Evolutionary conservation across 2,329 filamentous ascomycete genomes (phyloP).

Genomic region (Monosporascus sp.): DNA sequence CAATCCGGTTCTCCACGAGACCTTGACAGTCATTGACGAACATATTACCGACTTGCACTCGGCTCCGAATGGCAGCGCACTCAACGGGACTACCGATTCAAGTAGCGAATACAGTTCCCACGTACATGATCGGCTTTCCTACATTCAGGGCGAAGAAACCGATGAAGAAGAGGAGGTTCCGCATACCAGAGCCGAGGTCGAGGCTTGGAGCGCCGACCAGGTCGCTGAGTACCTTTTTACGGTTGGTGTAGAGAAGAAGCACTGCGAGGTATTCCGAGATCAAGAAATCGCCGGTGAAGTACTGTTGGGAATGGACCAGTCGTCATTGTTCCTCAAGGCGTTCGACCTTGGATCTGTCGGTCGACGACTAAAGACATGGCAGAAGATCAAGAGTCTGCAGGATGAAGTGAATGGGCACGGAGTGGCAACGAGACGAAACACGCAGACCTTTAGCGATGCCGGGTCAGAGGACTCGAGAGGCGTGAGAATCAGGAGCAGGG

Average conservation of each 20-base stretch:
- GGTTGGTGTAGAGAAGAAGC: constrained; percentile 76
- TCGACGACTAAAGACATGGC: constrained; percentile 86
- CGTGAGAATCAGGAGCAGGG: constrained; percentile 45
- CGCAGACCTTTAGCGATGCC: constrained; percentile 53
- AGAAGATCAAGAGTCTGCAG: constrained; percentile 88
- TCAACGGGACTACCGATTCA: constrained; percentile 64
- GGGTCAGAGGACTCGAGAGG: constrained; percentile 47
- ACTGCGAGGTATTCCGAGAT: constrained; percentile 91
- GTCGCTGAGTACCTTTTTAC: constrained; percentile 88
- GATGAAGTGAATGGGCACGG: constrained; percentile 67
- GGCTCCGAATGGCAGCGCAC: constrained; percentile 44
- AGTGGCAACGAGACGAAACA: constrained; percentile 43
- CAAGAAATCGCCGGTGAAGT: constrained; percentile 96
- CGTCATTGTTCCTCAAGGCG: constrained; percentile 90
- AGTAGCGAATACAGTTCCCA: constrained; percentile 87
- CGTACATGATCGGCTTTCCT: constrained; percentile 72
- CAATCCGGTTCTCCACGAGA: constrained; percentile 77
- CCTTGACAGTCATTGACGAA: constrained; percentile 91
- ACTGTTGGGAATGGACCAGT: constrained; percentile 89
- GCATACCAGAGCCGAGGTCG: constrained; percentile 69
- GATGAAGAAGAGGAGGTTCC: constrained; percentile 79
- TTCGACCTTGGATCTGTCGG: constrained; percentile 92
- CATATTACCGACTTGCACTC: constrained; percentile 83
- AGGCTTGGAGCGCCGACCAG: constrained; percentile 71
- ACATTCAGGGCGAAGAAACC: constrained; percentile 90